These are phyloP conservation scores for Trichoderma brevicompactum DNA, from an alignment of 2,329 filamentous ascomycete genomes.

Conservation along the genomic window DNA sequence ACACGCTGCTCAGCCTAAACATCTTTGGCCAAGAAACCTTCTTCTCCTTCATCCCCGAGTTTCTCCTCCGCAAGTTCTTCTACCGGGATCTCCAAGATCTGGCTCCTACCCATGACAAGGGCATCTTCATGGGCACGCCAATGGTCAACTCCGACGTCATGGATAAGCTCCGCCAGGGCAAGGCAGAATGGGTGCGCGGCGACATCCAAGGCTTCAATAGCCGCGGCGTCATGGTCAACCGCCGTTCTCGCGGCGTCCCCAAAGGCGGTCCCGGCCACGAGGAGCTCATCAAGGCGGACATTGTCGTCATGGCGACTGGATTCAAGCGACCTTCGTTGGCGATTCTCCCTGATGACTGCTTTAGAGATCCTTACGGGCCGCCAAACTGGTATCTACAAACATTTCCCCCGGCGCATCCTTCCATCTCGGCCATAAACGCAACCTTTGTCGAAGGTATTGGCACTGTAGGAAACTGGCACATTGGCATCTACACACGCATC, in stretches of 20 bases:
- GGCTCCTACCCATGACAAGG: constrained; percentile 67
- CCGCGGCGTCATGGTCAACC: constrained; percentile 71
- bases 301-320: constrained; percentile 83
- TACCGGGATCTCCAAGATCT: constrained; percentile 80
- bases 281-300: constrained; percentile 69
- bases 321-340: constrained; percentile 73
- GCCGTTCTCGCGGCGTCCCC: constrained; percentile 71
- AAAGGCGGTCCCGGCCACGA: constrained; percentile 74
- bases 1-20: constrained; percentile 75
- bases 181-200: constrained; percentile 78
- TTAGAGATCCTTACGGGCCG: constrained; percentile 72
- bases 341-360: constrained; percentile 75
- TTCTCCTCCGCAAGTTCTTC: constrained; percentile 75
- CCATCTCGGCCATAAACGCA: constrained; percentile 79
- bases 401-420: constrained; percentile 75
- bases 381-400: constrained; percentile 90
- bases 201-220: constrained; percentile 71
- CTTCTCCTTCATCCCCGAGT: constrained; percentile 78
- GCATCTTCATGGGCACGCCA: constrained; percentile 81
- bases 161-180: constrained; percentile 70
- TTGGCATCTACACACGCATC: constrained; percentile 86
- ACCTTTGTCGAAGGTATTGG: constrained; percentile 82
- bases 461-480: constrained; percentile 84
- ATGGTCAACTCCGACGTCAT: constrained; percentile 88
- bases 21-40: constrained; percentile 77